These are phyloP conservation scores for Candida ficus DNA, from an alignment of 805 yeast genomes.

Conservation along the genomic window DNA sequence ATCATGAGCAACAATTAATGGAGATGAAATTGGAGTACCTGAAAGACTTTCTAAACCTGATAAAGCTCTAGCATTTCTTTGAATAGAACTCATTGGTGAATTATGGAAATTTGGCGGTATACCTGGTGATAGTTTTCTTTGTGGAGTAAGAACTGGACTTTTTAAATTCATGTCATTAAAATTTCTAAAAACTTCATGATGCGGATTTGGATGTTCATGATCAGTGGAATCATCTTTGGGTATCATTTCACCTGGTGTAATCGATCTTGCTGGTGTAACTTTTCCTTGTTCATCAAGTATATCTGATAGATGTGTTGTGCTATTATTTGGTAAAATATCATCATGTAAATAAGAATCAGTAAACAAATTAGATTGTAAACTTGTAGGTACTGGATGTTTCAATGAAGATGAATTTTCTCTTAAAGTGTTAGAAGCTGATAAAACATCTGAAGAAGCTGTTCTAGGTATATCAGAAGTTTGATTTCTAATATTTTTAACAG, in stretches of 20 bases:
- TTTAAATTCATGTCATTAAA: constrained; percentile 25
- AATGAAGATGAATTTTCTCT: constrained; percentile 4
- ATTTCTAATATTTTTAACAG: constrained; percentile 45
- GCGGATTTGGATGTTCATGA: background rate
- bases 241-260: constrained; percentile 41
- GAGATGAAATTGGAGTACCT: constrained; percentile 52
- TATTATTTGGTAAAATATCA: constrained; percentile 34
- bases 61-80: constrained; percentile 37
- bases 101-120: constrained; percentile 21
- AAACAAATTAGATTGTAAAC: constrained; percentile 28
- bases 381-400: constrained; percentile 22
- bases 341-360: constrained; percentile 36
- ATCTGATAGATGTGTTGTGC: constrained; percentile 4
- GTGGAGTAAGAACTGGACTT: constrained; percentile 28
- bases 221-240: constrained; percentile 5
- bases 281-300: constrained; percentile 11
- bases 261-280: constrained; percentile 29
- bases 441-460: constrained; percentile 2
- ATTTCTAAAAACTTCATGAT: constrained; percentile 11
- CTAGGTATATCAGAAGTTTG: constrained; percentile 19
- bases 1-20: constrained; percentile 48
- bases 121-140: constrained; percentile 24
- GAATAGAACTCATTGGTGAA: constrained; percentile 58
- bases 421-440: background rate
- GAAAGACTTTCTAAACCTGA: constrained; percentile 17